Conservation (phyloP, 2,329 filamentous ascomycete genomes). For the Sporothrix luriei region DNA sequence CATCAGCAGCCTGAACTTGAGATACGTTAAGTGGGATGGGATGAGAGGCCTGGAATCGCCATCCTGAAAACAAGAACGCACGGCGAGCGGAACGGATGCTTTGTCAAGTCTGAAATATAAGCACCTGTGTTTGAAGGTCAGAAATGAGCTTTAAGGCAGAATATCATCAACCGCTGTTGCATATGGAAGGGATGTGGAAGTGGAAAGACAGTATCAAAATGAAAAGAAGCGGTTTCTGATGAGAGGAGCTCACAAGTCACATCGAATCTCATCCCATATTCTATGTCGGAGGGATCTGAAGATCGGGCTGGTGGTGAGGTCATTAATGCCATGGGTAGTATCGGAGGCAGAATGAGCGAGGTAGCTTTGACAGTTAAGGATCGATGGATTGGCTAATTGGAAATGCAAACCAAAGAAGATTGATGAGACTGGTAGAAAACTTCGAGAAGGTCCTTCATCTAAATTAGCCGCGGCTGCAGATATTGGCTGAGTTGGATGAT, state of each 20-base stretch:
- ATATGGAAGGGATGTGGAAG: slow-evolving; percentile 17
- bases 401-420: not conserved
- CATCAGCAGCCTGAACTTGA: not conserved
- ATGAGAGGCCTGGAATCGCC: not conserved
- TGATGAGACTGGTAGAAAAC: slow-evolving; percentile 25
- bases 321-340: not conserved
- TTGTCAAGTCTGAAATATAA: not conserved
- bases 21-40: not conserved
- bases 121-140: not conserved
- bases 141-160: slow-evolving; percentile 13
- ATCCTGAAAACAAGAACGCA: not conserved
- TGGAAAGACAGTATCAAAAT: not conserved
- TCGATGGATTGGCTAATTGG: slow-evolving; percentile 2
- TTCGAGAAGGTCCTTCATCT: slow-evolving; percentile 35
- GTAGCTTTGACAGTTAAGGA: not conserved
- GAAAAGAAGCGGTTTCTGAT: not conserved
- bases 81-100: not conserved
- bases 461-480: slow-evolving; percentile 29
- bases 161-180: not conserved
- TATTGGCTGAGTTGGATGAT: not conserved
- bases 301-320: not conserved
- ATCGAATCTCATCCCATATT: slow-evolving; percentile 7
- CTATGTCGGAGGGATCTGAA: not conserved
- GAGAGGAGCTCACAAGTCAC: not conserved
- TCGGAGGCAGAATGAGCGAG: not conserved